Conservation (phyloP, 441 rosid genomes). For the Bocquillonia castaneifolia region DNA sequence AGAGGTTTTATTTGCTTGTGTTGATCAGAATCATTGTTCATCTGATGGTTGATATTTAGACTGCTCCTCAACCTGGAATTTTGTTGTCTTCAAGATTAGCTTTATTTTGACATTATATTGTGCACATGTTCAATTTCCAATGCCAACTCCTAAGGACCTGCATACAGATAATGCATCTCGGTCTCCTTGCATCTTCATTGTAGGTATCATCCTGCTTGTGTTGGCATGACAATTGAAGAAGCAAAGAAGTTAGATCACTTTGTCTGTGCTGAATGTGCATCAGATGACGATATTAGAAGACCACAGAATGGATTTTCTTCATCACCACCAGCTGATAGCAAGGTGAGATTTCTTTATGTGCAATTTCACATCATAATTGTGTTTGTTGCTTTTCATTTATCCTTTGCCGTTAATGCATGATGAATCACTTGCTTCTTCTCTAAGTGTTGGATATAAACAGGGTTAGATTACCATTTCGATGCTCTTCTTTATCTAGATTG, state of each 20-base stretch:
- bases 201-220: conserved; percentile 66
- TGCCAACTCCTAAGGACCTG: not conserved
- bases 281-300: conserved; percentile 57
- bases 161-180: not conserved
- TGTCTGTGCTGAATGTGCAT: conserved; percentile 71
- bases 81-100: not conserved
- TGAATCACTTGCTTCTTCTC: conserved; percentile 36
- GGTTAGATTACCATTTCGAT: too few species aligned
- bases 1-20: not conserved
- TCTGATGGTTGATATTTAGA: not conserved
- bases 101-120: not conserved
- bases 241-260: conserved; percentile 78
- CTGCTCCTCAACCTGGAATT: not conserved
- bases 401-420: conserved; percentile 38
- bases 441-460: conserved; percentile 15
- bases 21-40: not conserved
- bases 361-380: conserved; percentile 9
- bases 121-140: not conserved
- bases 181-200: conserved; percentile 14
- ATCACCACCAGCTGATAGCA: conserved; percentile 54
- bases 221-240: conserved; percentile 81
- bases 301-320: conserved; percentile 49
- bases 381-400: not conserved
- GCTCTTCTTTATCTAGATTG: not conserved
- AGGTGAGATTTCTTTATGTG: conserved; percentile 40